A percentile compares a stretch with the other conserved stretches of the same genome.
phyloP scores from a whole-genome alignment of 495 filamentous ascomycete genomes.

The Xeromyces bisporus region DNA sequence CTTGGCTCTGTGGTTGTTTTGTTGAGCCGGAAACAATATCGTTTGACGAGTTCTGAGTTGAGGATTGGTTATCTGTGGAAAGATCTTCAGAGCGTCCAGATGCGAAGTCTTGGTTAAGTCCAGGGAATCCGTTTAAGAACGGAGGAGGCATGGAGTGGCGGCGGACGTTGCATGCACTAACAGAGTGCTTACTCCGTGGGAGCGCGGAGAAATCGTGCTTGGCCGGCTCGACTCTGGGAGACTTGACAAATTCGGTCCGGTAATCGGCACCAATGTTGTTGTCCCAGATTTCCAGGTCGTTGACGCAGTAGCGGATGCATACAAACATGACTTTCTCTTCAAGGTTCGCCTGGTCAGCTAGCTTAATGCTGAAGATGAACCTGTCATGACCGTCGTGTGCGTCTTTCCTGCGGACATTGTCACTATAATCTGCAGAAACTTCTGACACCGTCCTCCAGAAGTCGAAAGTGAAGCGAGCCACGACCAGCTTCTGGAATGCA shows the following conservation, averaged over 20 bases:
- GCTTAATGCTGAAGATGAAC: slow-evolving; percentile 85
- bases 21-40: slow-evolving; percentile 15
- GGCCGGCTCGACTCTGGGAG: slow-evolving; percentile 40
- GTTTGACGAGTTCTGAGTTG: background rate
- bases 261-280: slow-evolving; percentile 78
- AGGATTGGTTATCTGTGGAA: slow-evolving; percentile 25
- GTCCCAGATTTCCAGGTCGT: slow-evolving; percentile 85
- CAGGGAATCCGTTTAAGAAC: too few species aligned
- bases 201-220: slow-evolving; percentile 44
- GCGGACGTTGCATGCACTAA: slow-evolving; percentile 24
- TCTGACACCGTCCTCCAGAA: slow-evolving; percentile 98
- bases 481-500: slow-evolving; percentile 74
- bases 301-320: slow-evolving; percentile 77
- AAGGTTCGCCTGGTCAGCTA: slow-evolving; percentile 77
- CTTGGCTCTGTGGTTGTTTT: slow-evolving; percentile 38
- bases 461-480: slow-evolving; percentile 86
- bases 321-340: slow-evolving; percentile 81
- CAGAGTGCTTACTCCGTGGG: slow-evolving; percentile 54
- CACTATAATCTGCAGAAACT: slow-evolving; percentile 70
- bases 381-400: slow-evolving; percentile 56
- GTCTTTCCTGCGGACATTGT: slow-evolving; percentile 55
- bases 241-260: slow-evolving; percentile 79
- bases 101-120: too few species aligned
- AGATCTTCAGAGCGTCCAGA: too few species aligned
- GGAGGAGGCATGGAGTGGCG: slow-evolving; percentile 46